Conservation (phyloP, 23 red algal genomes). For the Gracilaria vermiculophylla region DNA sequence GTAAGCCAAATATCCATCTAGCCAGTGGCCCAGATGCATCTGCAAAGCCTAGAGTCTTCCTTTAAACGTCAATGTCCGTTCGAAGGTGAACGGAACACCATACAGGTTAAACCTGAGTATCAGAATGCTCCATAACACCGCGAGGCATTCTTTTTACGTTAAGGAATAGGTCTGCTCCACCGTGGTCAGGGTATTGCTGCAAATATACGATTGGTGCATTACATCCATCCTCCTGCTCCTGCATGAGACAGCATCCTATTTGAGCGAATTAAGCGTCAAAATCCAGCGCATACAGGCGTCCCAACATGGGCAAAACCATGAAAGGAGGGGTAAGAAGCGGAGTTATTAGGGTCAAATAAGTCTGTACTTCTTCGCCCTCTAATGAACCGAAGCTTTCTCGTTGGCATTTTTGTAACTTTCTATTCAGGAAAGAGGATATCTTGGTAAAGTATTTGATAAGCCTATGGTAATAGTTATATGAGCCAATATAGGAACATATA, state of each 20-base stretch:
- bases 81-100: slow-evolving; percentile 16
- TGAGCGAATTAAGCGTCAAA: background rate
- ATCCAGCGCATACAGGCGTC: background rate
- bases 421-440: background rate
- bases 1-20: background rate
- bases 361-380: background rate
- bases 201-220: slow-evolving; percentile 13
- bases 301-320: background rate
- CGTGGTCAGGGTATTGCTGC: background rate
- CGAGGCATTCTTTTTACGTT: slow-evolving; percentile 27
- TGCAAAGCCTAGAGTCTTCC: slow-evolving; percentile 17
- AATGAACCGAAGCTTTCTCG: background rate
- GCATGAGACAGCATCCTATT: slow-evolving; percentile 24
- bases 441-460: background rate
- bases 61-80: slow-evolving; percentile 11
- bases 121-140: slow-evolving; percentile 37
- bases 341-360: slow-evolving; percentile 6
- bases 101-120: slow-evolving; percentile 1
- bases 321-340: background rate
- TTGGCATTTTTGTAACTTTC: background rate
- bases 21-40: slow-evolving; percentile 1
- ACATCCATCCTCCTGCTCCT: background rate
- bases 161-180: slow-evolving; percentile 2
- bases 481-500: background rate
- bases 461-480: too few species aligned